A percentile compares a stretch with the other conserved stretches of the same genome.
These are phyloP conservation scores for Punctularia strigosozonata DNA, from an alignment of 768 basidiomycete species.

Conservation along the genomic window DNA sequence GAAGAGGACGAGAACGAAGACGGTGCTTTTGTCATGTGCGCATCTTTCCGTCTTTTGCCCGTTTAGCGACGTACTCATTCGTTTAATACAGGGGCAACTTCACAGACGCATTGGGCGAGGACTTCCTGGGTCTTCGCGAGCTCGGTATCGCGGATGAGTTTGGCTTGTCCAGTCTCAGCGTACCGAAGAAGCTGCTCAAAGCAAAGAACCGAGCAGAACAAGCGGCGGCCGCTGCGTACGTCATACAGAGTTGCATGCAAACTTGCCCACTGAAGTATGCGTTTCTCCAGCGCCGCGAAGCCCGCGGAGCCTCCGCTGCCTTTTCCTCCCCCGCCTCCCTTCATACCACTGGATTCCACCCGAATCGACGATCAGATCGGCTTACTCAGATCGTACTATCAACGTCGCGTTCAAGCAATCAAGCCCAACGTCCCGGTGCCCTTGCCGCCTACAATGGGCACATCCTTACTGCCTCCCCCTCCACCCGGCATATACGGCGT, in stretches of 20 bases:
- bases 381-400: slow-evolving; percentile 68
- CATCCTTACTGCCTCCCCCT: slow-evolving; percentile 9
- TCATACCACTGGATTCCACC: slow-evolving; percentile 55
- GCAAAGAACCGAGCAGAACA: slow-evolving; percentile 37
- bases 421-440: slow-evolving; percentile 15
- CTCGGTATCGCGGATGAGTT: slow-evolving; percentile 82
- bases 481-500: too few relatives aligned
- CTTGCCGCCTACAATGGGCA: slow-evolving; percentile 6
- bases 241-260: slow-evolving; percentile 9
- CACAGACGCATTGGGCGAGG: slow-evolving; percentile 79
- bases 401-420: slow-evolving; percentile 37
- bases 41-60: slow-evolving; percentile 4
- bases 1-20: slow-evolving; percentile 53
- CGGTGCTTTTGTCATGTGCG: slow-evolving; percentile 53
- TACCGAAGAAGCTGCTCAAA: slow-evolving; percentile 70
- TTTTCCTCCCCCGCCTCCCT: slow-evolving; percentile 77
- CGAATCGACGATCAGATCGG: slow-evolving; percentile 76
- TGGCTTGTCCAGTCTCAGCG: slow-evolving; percentile 62
- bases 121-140: slow-evolving; percentile 83
- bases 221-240: slow-evolving; percentile 35
- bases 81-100: slow-evolving; percentile 58
- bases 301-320: slow-evolving; percentile 69
- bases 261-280: slow-evolving; percentile 1
- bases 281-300: slow-evolving; percentile 31
- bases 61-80: slow-evolving; percentile 2